Base-by-base conservation (phyloP, 164 flowering plant genomes). In the Annona cherimola region DNA sequence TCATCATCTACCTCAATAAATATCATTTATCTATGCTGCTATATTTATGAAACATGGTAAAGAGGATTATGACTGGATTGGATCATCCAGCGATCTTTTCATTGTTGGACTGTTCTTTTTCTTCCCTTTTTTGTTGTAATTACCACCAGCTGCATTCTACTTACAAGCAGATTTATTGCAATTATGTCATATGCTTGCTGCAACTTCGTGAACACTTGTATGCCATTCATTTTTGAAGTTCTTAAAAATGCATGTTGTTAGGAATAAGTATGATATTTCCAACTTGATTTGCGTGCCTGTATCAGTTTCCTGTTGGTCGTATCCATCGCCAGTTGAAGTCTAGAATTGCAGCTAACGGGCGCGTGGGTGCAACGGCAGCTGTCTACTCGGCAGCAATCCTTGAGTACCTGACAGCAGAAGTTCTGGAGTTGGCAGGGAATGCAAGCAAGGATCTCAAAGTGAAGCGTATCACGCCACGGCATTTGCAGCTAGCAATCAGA, bases 401-500 rank as follows among this genome's bases (percentile, higher is more conserved):
- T 0, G 98, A 93, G 70, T 93, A 93, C 70, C 78, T 93, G 66
- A 93, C 98, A 4, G 98, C 98, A 9, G 98, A 93, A 73, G 98
- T 93, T 46, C 87, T 93, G 8, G 98, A 93, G 78, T 73, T 93
- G 60, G 98, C 98, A 41, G 98, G 98, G 40, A 93, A 93, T 68
- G 98, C 96, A 5, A 93, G 96, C 91, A 93, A 93, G 71, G 98
- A 93, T 81, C 81, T 93, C 69, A 93, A 93, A 61, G 98, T 93
- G 80, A 93, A 93, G 88, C 88, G 98, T 66, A 91, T 93, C 71
- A 93, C 98, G 2, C 98, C 98, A 14, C 80, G 96, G 79, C 98
- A 93, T 74, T 77, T 93, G 74, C 98, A 93, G 84, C 85, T 93
- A n/a, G 98, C 98, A 18, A 93, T 93, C 54, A 84, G 98, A 71